phyloP scores from a whole-genome alignment of 208 protist species.

The Novymonas esmeraldas region DNA sequence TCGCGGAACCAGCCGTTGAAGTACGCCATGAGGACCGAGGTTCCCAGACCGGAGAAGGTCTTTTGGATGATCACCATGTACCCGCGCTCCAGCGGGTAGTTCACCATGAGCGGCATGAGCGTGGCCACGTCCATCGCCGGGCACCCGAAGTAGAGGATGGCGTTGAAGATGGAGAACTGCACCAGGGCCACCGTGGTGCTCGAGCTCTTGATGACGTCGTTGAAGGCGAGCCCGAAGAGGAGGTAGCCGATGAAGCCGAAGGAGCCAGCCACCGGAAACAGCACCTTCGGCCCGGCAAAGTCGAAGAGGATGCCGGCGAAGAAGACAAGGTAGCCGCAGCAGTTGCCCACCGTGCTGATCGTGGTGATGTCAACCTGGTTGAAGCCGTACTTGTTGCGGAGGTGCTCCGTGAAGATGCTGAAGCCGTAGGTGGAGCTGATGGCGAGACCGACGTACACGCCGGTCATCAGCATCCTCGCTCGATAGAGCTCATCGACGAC shows the following conservation, averaged over 20 bases:
- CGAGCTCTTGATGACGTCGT: conserved; percentile 43
- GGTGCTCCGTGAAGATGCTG: conserved; percentile 67
- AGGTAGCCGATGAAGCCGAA: conserved; percentile 62
- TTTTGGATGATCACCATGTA: conserved; percentile 84
- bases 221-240: conserved; percentile 72
- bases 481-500: conserved; percentile 72
- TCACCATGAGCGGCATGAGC: conserved; percentile 83
- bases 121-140: conserved; percentile 61
- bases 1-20: conserved; percentile 79
- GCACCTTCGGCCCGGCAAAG: conserved; percentile 58
- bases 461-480: conserved; percentile 72
- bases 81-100: conserved; percentile 78
- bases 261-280: conserved; percentile 42
- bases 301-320: conserved; percentile 77
- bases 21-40: conserved; percentile 77
- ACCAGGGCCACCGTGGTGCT: conserved; percentile 43
- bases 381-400: conserved; percentile 59
- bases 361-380: conserved; percentile 77
- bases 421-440: conserved; percentile 82
- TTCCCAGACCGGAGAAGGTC: conserved; percentile 79
- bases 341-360: conserved; percentile 83
- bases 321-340: conserved; percentile 61
- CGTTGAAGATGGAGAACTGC: conserved; percentile 69
- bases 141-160: conserved; percentile 66
- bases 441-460: conserved; percentile 64